Evolutionary conservation across 2,329 filamentous ascomycete species (phyloP), one percentile per base, ranked within the genome.

Genomic region (Xylariales sp.): DNA sequence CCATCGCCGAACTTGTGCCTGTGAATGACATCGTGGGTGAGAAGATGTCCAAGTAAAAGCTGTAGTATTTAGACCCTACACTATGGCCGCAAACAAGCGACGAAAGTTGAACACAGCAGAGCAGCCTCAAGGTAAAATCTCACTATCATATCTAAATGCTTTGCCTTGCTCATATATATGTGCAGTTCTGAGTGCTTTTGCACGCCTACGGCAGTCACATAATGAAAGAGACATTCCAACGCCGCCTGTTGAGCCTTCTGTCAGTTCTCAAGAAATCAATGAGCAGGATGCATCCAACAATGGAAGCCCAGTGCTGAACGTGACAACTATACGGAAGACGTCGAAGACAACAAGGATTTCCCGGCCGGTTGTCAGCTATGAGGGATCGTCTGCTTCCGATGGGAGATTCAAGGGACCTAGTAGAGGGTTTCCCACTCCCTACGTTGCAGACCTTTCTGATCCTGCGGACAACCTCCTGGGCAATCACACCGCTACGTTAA

Each of bases 101-200:
- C 62, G 70, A 36, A 74, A 69, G 53, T 45, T 74, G 7, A 58
- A 67, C 46, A 48, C 52, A 8, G 47, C 55, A 38, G 53, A 58
- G 40, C 53, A 55, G 16, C 47, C 54, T 27, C 55, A 58, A 44
- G 54, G 68, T 69, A 51, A 50, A 65, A 56, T 11, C 27, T 12
- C 16, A 33, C 10, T 16, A 24, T 38, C 22, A 18, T 16, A 24
- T 16, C 15, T 27, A 9, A 14, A 14, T 27, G 4, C 19, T 18
- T 22, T 9, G 14, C 33, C 8, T 16, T 16, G 25, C n/a, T 33
- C 36, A 53, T 49, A 45, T 39, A 25, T 46, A 45, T 11, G 12
- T 36, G 38, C 24, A 66, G 60, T 55, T 14, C 58, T 69, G 59
- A 71, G 68, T 52, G 69, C 69, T 15, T 69, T 70, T 53, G 66